These are phyloP conservation scores for Xanthoconium separans DNA, from an alignment of 1,284 basidiomycete species.

Conservation along the genomic window DNA sequence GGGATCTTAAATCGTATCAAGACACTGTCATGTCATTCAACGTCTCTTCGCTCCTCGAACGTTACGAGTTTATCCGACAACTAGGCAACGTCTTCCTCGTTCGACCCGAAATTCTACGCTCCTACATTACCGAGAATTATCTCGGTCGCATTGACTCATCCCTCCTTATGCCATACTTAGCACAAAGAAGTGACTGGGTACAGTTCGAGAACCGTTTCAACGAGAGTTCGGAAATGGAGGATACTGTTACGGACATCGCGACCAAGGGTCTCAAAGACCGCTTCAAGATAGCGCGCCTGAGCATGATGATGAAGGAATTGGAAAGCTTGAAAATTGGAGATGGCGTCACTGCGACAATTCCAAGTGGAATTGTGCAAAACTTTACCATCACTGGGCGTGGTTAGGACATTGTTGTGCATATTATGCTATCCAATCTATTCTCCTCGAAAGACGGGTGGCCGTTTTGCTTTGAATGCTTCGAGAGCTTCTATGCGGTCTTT, in stretches of 20 bases:
- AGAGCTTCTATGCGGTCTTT: constrained; percentile 86
- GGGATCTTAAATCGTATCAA: constrained; percentile 96
- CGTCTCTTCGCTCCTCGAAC: constrained; percentile 84
- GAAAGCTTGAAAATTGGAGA: constrained; percentile 67
- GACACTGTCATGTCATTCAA: constrained; percentile 83
- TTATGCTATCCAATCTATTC: constrained; percentile 45
- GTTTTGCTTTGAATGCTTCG: constrained; percentile 87
- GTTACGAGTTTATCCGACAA: constrained; percentile 98
- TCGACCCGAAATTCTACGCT: constrained; percentile 87
- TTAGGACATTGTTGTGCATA: constrained; percentile 13
- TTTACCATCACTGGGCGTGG: constrained; percentile 44
- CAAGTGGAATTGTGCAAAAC: constrained; percentile 50
- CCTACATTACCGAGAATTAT: constrained; percentile 90
- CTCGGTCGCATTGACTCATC: constrained; percentile 88
- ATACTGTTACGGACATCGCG: constrained; percentile 37
- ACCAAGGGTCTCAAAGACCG: constrained; percentile 63
- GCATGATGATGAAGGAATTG: constrained; percentile 82
- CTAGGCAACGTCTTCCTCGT: constrained; percentile 97
- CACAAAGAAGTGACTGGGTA: constrained; percentile 87
- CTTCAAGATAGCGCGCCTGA: constrained; percentile 65
- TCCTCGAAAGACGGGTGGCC: constrained; percentile 80
- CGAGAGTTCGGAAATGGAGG: constrained; percentile 51
- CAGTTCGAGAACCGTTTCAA: constrained; percentile 77
- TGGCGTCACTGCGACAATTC: constrained; percentile 54
- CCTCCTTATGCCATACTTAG: constrained; percentile 88